Evolutionary conservation across 352 stramenopile species (phyloP).

Genomic region (Plasmopara halstedii): DNA sequence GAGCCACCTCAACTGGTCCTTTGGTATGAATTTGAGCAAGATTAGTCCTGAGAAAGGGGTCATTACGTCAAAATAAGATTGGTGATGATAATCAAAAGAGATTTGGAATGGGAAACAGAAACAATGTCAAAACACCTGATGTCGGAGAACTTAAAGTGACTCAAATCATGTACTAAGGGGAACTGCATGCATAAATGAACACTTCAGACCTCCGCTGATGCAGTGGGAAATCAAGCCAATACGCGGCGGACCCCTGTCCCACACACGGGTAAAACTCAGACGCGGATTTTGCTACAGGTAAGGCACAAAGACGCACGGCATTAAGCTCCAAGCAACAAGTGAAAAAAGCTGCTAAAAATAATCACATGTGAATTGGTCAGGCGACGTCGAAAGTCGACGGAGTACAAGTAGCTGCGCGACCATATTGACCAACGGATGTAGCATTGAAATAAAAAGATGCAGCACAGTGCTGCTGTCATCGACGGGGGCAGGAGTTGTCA

Average conservation of each 20-base stretch:
- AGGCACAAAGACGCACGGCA: neutral
- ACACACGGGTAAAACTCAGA: neutral
- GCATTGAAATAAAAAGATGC: neutral
- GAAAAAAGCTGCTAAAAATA: neutral
- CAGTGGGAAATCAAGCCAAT: neutral
- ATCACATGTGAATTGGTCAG: neutral
- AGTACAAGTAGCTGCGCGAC: neutral
- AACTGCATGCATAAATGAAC: neutral
- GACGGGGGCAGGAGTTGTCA: too few species aligned
- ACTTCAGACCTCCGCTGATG: neutral
- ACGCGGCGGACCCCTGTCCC: neutral
- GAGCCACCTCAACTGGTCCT: neutral
- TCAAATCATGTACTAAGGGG: neutral
- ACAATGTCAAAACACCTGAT: neutral
- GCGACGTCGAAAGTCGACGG: neutral
- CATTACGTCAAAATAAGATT: neutral
- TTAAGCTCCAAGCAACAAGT: neutral
- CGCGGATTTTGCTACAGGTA: neutral
- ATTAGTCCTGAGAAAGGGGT: neutral
- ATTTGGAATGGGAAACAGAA: neutral
- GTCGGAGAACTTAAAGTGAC: neutral
- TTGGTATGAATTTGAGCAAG: neutral
- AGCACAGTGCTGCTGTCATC: too few species aligned
- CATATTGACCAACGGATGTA: neutral
- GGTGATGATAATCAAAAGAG: neutral